These are phyloP conservation scores for Dactylis glomerata DNA, from an alignment of 176 grass and related monocot genomes.

Conservation along the genomic window DNA sequence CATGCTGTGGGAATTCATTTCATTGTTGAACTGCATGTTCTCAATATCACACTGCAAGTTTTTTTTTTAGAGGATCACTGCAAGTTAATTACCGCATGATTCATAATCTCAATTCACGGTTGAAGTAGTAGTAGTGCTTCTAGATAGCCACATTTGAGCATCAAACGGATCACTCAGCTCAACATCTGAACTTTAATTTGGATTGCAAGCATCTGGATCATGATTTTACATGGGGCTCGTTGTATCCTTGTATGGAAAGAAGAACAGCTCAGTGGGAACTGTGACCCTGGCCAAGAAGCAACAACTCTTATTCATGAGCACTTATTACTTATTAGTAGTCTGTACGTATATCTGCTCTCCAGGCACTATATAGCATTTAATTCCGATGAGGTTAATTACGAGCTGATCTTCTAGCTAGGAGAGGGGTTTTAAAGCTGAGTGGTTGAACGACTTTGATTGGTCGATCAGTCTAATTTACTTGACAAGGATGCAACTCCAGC, in stretches of 20 bases:
- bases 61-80: too few relatives aligned
- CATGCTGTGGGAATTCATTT: not conserved
- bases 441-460: conserved; percentile 46
- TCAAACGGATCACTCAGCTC: not conserved
- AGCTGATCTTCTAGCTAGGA: conserved; percentile 46
- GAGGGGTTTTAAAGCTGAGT: conserved; percentile 5
- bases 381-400: conserved; percentile 41
- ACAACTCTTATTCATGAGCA: conserved; percentile 45
- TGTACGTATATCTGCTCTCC: conserved; percentile 20
- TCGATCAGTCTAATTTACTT: conserved; percentile 2
- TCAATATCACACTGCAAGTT: too few relatives aligned
- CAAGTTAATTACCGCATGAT: not conserved
- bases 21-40: not conserved
- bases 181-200: not conserved
- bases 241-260: conserved; percentile 5
- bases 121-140: not conserved
- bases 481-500: too few relatives aligned
- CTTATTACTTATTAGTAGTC: not conserved
- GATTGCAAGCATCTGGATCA: not conserved
- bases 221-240: not conserved
- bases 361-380: conserved; percentile 39
- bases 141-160: not conserved
- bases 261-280: conserved; percentile 27
- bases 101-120: not conserved
- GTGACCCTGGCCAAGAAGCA: conserved; percentile 34